phyloP scores from a whole-genome alignment of 495 filamentous ascomycete species.

The Entonaema liquescens region DNA sequence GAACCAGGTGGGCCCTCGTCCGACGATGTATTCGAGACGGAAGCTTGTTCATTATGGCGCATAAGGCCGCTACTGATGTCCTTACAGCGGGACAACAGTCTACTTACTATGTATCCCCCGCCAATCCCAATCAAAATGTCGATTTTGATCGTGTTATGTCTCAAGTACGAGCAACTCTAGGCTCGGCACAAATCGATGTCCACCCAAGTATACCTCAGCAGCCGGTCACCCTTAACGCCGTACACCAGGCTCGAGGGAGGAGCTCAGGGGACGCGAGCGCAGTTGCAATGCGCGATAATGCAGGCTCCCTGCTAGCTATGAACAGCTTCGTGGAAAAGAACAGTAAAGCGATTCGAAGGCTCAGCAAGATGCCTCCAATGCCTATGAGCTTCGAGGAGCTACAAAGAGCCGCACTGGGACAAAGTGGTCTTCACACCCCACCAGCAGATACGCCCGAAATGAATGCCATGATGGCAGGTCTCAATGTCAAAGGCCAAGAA shows the following conservation, averaged over 20 bases:
- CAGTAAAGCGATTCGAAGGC: conserved; percentile 54
- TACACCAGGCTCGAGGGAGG: conserved; percentile 48
- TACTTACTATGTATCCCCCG: conserved; percentile 37
- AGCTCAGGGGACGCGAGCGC: conserved; percentile 44
- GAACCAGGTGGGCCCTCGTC: conserved; percentile 58
- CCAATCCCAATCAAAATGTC: conserved; percentile 42
- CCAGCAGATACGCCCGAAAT: conserved; percentile 33
- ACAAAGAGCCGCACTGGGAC: conserved; percentile 20
- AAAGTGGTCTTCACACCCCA: conserved; percentile 29
- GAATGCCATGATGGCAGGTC: conserved; percentile 10
- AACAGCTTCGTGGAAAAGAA: conserved; percentile 58
- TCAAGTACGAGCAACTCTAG: conserved; percentile 49
- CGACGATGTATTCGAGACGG: conserved; percentile 55
- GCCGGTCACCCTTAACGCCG: conserved; percentile 49
- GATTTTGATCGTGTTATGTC: conserved; percentile 57
- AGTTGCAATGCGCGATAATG: conserved; percentile 51
- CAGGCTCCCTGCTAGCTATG: conserved; percentile 53
- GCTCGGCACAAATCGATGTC: conserved; percentile 31
- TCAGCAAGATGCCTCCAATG: conserved; percentile 52
- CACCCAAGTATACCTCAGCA: conserved; percentile 26
- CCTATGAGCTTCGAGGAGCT: conserved; percentile 51
- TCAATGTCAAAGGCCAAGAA: conserved; percentile 22
- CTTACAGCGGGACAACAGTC: conserved; percentile 44
- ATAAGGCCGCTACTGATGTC: conserved; percentile 48
- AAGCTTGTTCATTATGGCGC: conserved; percentile 57